These are phyloP conservation scores for Kandelia obovata DNA, from an alignment of 345 rosid species.

Conservation along the genomic window DNA sequence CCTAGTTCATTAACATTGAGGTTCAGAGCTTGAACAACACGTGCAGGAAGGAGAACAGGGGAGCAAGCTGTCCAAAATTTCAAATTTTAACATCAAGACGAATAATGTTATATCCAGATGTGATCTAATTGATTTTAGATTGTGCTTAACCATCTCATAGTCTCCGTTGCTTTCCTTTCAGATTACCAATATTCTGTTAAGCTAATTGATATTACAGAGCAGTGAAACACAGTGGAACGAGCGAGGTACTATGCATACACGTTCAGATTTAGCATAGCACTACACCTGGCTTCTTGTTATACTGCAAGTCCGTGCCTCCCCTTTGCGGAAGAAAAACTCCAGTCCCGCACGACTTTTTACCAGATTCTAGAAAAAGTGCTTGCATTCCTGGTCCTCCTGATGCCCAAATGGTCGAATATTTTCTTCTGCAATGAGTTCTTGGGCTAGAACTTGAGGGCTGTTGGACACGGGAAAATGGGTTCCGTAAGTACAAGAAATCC, in stretches of 20 bases:
- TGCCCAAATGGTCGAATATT: slow-evolving; percentile 19
- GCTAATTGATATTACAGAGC: not conserved
- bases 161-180: not conserved
- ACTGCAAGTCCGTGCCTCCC: slow-evolving; percentile 33
- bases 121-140: no score
- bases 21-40: slow-evolving; percentile 46
- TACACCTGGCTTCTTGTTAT: slow-evolving; percentile 56
- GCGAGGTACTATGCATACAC: no score
- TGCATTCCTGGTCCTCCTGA: slow-evolving; percentile 64
- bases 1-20: slow-evolving; percentile 37
- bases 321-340: slow-evolving; percentile 78
- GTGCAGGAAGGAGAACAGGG: slow-evolving; percentile 40
- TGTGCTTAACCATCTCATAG: no score
- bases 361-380: slow-evolving; percentile 68
- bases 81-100: not conserved
- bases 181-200: not conserved
- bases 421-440: slow-evolving; percentile 19
- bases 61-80: slow-evolving; percentile 34
- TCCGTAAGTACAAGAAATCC: not conserved
- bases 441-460: slow-evolving; percentile 26
- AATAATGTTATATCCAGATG: not conserved
- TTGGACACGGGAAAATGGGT: no score
- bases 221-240: no score
- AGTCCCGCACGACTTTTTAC: slow-evolving; percentile 61
- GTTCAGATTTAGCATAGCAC: no score